Base-by-base conservation (phyloP, 306 rosid genomes). In the Citrullus colocynthis region DNA sequence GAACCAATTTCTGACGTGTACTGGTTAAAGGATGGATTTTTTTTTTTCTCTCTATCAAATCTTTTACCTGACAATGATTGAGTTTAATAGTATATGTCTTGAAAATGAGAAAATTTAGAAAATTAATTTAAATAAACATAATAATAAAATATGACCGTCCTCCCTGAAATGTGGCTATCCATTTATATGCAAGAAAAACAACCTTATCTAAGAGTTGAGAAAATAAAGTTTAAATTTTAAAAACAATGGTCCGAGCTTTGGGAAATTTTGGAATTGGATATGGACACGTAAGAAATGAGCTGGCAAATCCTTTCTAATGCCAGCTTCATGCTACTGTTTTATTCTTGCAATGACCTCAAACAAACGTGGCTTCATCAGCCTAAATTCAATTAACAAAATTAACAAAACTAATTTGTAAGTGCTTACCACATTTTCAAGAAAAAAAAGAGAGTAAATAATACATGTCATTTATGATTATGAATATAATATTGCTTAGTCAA, bases 251-350 rank as follows among this genome's bases (percentile, higher is more conserved):
- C n/a, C 57, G 57, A 52, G 57, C 20, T 52, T 52, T 52, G 20
- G 20, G 9, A 16, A 52, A 52, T 0, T 52, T 52, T 1, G n/a
- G 7, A 15, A 52, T 28, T 73, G 28, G 28, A 51, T 30, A 28
- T 24, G 14, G 77, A 49, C 60, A 51, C 58, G 60, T 73, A 28
- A 51, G 60, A 73, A 30, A 51, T 73, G 77, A 73, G 77, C 60
- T 73, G 77, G 61, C 77, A 73, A 48, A 71, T 70, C 59, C 58
- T 5, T 24, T 71, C 14, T 0, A 71, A 9, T 49, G 59, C 77
- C 77, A 72, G 44, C 77, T 49, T 24, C 6, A 24, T 21, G 13
- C 56, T 45, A 41, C 15, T n/a, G 39, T 70, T 21, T 7, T 71
- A 45, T 45, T 45, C 76, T 71, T 71, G 12, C 56, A 42, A 39